Base-by-base conservation (phyloP, 129 eudicot genomes). In the Pittosporum tobira region DNA sequence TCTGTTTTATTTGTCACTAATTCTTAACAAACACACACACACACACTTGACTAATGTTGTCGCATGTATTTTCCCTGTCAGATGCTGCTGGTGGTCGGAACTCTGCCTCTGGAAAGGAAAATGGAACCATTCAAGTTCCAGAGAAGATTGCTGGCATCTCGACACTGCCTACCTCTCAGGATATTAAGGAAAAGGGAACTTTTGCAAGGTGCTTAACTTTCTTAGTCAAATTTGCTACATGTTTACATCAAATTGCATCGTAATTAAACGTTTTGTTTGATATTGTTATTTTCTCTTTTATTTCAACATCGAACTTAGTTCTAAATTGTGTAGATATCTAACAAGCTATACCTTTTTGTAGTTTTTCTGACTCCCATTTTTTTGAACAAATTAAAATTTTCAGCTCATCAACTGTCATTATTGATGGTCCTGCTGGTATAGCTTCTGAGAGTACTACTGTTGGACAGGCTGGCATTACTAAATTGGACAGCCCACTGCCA, bases 61-160 rank as follows among this genome's bases (percentile, higher is more conserved):
- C 42, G 14, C 30, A 22, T 46, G 24, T 19, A 21, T 31, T 26
- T 52, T 13, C 37, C 45, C 48, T 54, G 21, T 62, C 77, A 84
- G 94, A 81, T 77, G 77, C 79, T 74, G 81, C 73, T 52, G 77
- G 83, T 67, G 77, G 85, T 65, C 80, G 67, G 71, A 74, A 69
- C 48, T 51, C 62, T 62, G 62, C 65, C 44, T 58, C 75, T 68
- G 75, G 38, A 37, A 84, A 79, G 77, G 96, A 77, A 65, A 84
- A 73, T 82, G 88, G 78, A 52, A 38, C 65, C 31, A 71, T 40
- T 69, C 71, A 68, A 54, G 73, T 56, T 71, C 50, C 75, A 58
- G 78, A 51, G 29, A 77, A 79, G 43, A 62, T 66, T 68, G 68
- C 44, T 52, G 45, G 53, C 16, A 56, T 45, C 38, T 51, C 72